Conservation (phyloP, 768 basidiomycete genomes). For the Lyophyllum shimeji region DNA sequence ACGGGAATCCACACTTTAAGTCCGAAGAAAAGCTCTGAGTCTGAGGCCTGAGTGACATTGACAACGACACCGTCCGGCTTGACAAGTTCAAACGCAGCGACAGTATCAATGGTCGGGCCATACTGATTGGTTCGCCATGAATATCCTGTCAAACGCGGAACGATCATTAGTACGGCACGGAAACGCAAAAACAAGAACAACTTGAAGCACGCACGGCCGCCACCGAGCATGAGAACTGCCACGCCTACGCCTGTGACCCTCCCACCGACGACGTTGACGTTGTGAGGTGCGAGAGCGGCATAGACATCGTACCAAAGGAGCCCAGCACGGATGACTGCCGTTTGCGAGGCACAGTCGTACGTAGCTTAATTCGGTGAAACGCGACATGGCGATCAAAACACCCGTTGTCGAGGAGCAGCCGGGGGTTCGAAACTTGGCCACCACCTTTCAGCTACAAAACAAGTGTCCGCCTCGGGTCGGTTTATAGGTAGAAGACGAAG, state of each 20-base stretch:
- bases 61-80: constrained; percentile 49
- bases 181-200: constrained; percentile 34
- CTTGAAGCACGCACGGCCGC: constrained; percentile 48
- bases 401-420: constrained; percentile 62
- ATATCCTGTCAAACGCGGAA: constrained; percentile 49
- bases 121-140: constrained; percentile 64
- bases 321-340: constrained; percentile 41
- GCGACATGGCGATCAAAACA: constrained; percentile 55
- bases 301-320: constrained; percentile 70
- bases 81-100: constrained; percentile 55
- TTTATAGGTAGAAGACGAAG: not conserved
- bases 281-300: constrained; percentile 44
- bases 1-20: constrained; percentile 28
- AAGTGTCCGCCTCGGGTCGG: too few relatives aligned
- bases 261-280: constrained; percentile 58
- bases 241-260: constrained; percentile 60
- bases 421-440: constrained; percentile 53
- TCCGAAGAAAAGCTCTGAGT: constrained; percentile 41
- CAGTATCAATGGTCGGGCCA: constrained; percentile 56
- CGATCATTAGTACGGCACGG: constrained; percentile 25
- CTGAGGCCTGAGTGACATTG: constrained; percentile 30
- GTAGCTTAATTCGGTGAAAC: constrained; percentile 39
- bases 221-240: constrained; percentile 57
- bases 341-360: constrained; percentile 39
- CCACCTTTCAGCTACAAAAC: constrained; percentile 65